Percentiles rank a stretch among this genome's conserved stretches.
phyloP scores from a whole-genome alignment of 805 yeast species.

The Millerozyma acaciae region DNA sequence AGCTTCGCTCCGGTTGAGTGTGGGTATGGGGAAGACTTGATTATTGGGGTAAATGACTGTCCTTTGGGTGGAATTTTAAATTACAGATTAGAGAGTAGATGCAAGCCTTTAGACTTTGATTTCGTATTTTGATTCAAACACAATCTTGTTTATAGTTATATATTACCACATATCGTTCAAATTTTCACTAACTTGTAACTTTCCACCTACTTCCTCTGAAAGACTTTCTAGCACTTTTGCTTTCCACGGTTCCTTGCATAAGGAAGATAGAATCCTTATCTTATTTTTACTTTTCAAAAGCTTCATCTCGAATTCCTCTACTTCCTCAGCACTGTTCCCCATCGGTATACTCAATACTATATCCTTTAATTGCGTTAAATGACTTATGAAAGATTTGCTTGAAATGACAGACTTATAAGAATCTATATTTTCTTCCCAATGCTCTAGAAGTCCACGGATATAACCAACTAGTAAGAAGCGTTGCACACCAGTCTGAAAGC shows the following conservation, averaged over 20 bases:
- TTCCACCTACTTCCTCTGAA: slow-evolving; percentile 36
- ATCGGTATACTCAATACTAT: slow-evolving; percentile 16
- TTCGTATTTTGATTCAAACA: slow-evolving; percentile 19
- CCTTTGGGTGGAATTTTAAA: slow-evolving; percentile 56
- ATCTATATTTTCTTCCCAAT: slow-evolving; percentile 26
- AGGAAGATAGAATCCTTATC: slow-evolving; percentile 45
- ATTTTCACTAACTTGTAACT: slow-evolving; percentile 32
- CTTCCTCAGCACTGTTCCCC: slow-evolving; percentile 52
- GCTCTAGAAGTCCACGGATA: slow-evolving; percentile 46
- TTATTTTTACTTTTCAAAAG: slow-evolving; percentile 58
- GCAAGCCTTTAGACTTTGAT: slow-evolving; percentile 39
- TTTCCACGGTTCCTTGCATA: slow-evolving; percentile 29
- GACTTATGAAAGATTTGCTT: slow-evolving; percentile 16
- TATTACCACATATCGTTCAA: slow-evolving; percentile 43
- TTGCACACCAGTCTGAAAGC: slow-evolving; percentile 76
- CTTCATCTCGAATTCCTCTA: slow-evolving; percentile 50
- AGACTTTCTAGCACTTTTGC: slow-evolving; percentile 27
- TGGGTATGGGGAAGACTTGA: slow-evolving; percentile 44
- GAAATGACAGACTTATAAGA: slow-evolving; percentile 10
- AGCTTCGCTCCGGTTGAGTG: slow-evolving; percentile 42
- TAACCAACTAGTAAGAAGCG: slow-evolving; percentile 69
- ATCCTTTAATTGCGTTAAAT: slow-evolving; percentile 28
- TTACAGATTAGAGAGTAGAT: slow-evolving; percentile 35
- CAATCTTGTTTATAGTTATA: background rate
- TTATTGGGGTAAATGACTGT: slow-evolving; percentile 53